These are phyloP conservation scores for Metschnikowia santaceciliae DNA, from an alignment of 805 yeast genomes.

Conservation along the genomic window DNA sequence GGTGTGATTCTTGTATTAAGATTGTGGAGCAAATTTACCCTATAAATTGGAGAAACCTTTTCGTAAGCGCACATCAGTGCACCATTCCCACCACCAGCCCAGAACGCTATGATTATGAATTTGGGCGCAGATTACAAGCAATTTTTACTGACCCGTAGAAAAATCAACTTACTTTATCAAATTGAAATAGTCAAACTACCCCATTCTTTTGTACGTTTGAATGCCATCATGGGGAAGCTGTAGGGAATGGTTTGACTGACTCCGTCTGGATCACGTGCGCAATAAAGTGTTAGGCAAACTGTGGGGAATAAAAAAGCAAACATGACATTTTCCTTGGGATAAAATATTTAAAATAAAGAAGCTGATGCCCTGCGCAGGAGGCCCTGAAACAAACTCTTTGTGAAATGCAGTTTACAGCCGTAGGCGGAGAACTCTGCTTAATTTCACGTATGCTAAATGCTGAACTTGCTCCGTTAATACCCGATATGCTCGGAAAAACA, in stretches of 20 bases:
- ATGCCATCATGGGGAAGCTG: not conserved
- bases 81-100: constrained; percentile 3
- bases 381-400: not conserved
- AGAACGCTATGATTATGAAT: not conserved
- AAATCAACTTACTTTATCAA: too few relatives aligned
- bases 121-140: too few relatives aligned
- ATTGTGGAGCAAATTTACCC: constrained; percentile 9
- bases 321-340: not conserved
- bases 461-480: not conserved
- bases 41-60: constrained; percentile 13
- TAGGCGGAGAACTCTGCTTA: not conserved
- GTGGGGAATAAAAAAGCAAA: constrained; percentile 11
- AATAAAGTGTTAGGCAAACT: constrained; percentile 3
- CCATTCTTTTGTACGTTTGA: too few relatives aligned
- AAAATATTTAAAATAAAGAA: not conserved
- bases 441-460: not conserved
- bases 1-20: constrained; percentile 7
- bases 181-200: not conserved
- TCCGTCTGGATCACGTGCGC: constrained; percentile 12
- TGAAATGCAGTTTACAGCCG: not conserved
- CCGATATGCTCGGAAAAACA: not conserved
- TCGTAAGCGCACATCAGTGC: constrained; percentile 16
- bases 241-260: constrained; percentile 2
- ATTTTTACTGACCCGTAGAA: not conserved
- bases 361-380: not conserved